Percentiles rank a stretch among this genome's conserved stretches.
phyloP scores from a whole-genome alignment of 1,284 basidiomycete genomes.

The Vanrija pseudolonga region DNA sequence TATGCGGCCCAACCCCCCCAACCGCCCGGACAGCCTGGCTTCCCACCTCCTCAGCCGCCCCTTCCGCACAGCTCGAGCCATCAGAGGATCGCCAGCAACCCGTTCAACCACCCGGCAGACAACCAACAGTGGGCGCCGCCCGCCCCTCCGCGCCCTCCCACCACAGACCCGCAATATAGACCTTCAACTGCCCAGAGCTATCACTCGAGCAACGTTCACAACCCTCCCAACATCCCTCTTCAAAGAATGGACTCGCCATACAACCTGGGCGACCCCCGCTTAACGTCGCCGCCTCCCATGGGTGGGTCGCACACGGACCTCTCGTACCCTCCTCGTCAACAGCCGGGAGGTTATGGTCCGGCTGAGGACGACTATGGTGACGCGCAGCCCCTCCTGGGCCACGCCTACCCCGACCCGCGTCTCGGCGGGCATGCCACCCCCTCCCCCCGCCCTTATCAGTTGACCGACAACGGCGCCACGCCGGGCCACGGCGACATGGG shows the following conservation, averaged over 20 bases:
- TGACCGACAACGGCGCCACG: constrained; percentile 19
- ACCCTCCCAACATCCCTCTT: neutral
- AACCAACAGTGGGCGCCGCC: neutral
- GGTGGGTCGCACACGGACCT: constrained; percentile 8
- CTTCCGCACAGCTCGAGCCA: no score
- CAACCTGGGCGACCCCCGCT: constrained; percentile 23
- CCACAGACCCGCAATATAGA: no score
- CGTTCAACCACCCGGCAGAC: constrained; percentile 8
- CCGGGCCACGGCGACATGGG: neutral
- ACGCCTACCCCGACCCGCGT: constrained; percentile 28
- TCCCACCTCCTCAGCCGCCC: neutral
- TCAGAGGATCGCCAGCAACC: constrained; percentile 1
- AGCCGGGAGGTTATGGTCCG: neutral
- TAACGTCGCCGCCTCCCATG: constrained; percentile 39
- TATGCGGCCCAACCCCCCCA: constrained; percentile 1
- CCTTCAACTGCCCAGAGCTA: no score
- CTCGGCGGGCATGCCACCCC: constrained; percentile 22
- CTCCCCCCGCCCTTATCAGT: constrained; percentile 18
- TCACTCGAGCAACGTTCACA: no score
- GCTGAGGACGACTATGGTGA: constrained; percentile 38
- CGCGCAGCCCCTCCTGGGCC: constrained; percentile 34
- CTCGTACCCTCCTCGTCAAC: constrained; percentile 1
- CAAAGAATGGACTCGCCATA: constrained; percentile 13
- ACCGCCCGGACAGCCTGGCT: neutral
- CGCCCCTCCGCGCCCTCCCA: neutral